These are phyloP conservation scores for Allium sativum DNA, from an alignment of 106 monocot species.

Conservation along the genomic window DNA sequence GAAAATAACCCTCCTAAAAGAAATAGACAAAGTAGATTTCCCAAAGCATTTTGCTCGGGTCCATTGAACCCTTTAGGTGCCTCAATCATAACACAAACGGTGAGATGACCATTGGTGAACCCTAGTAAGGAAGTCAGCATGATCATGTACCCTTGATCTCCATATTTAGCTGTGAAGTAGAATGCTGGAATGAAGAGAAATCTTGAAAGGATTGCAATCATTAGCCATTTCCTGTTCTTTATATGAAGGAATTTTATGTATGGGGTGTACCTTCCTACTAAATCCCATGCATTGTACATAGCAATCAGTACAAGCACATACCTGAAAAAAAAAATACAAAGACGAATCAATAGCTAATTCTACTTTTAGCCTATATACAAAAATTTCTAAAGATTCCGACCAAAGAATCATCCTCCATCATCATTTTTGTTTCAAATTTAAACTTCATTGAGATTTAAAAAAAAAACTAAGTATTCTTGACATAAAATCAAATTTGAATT, in stretches of 20 bases:
- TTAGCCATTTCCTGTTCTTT: slow-evolving; percentile 29
- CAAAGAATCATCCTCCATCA: too few relatives aligned
- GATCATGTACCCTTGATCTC: slow-evolving; percentile 55
- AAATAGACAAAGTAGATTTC: too few relatives aligned
- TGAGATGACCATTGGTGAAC: slow-evolving; percentile 48
- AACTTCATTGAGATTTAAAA: too few relatives aligned
- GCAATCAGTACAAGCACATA: slow-evolving; percentile 52
- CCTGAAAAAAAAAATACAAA: slow-evolving; percentile 15
- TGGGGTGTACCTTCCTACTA: slow-evolving; percentile 48
- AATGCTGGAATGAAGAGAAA: slow-evolving; percentile 60
- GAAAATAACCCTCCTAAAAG: too few relatives aligned
- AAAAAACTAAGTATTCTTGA: too few relatives aligned
- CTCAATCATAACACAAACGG: slow-evolving; percentile 38
- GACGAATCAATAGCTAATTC: too few relatives aligned
- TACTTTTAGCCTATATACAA: too few relatives aligned
- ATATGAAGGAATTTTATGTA: slow-evolving; percentile 18
- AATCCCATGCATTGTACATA: slow-evolving; percentile 51
- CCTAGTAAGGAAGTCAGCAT: slow-evolving; percentile 46
- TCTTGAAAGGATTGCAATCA: slow-evolving; percentile 19
- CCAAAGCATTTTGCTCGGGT: too few relatives aligned
- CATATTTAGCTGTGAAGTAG: slow-evolving; percentile 53
- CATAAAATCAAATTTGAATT: too few relatives aligned
- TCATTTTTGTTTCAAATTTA: too few relatives aligned
- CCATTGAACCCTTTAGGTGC: slow-evolving; percentile 52
- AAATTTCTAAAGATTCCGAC: too few relatives aligned